Conservation (phyloP, 2,329 filamentous ascomycete genomes). For the Xylaria digitata region DNA sequence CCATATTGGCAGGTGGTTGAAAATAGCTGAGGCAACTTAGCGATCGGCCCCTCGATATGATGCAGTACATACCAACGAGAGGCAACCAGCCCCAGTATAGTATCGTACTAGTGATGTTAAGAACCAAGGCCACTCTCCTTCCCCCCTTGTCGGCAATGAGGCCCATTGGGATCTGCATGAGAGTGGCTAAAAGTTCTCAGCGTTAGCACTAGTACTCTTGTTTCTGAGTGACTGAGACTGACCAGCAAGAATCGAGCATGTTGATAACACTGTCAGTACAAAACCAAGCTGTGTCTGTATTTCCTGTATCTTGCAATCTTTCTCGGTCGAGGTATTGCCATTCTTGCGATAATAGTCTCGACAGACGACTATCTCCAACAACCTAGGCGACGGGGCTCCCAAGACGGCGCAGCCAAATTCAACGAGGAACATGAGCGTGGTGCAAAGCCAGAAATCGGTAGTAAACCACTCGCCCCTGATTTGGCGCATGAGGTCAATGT, state of each 20-base stretch:
- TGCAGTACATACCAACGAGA: conserved; percentile 17
- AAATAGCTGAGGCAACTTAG: conserved; percentile 23
- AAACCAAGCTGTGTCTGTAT: conserved; percentile 24
- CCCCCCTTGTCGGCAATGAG: conserved; percentile 28
- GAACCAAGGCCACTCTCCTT: conserved; percentile 14
- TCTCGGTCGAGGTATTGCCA: neutral
- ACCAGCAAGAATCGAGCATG: conserved; percentile 31
- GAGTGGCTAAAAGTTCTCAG: conserved; percentile 23
- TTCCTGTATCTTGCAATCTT: conserved; percentile 27
- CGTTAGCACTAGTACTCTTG: neutral
- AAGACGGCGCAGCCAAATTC: conserved; percentile 29
- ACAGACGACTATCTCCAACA: conserved; percentile 30
- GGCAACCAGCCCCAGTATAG: conserved; percentile 34
- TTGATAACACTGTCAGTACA: conserved; percentile 25
- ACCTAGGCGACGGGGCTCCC: conserved; percentile 26
- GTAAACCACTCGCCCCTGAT: conserved; percentile 9
- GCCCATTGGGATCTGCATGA: conserved; percentile 35
- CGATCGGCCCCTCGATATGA: neutral
- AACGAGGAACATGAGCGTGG: conserved; percentile 29
- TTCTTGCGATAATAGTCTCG: conserved; percentile 22
- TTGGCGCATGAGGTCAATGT: conserved; percentile 1
- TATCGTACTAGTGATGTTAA: conserved; percentile 30
- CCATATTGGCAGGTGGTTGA: conserved; percentile 13
- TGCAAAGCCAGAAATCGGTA: conserved; percentile 29
- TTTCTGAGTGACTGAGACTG: neutral